Evolutionary conservation across 2,329 filamentous ascomycete species (phyloP), one percentile per base, ranked within the genome.

Genomic region (Aureobasidium sp.): DNA sequence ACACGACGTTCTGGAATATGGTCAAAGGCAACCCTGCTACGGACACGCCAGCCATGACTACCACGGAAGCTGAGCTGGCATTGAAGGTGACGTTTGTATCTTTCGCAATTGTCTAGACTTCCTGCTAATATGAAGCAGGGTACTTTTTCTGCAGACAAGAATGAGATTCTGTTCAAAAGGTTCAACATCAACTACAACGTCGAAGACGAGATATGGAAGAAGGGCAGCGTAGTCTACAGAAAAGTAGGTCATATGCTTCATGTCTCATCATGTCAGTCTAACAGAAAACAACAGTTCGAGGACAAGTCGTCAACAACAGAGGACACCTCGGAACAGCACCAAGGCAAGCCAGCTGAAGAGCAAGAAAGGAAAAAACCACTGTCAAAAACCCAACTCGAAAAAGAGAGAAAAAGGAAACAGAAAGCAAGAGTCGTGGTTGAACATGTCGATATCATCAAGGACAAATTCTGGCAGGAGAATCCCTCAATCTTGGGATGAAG

Each of bases 141-240:
- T 3, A 94, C 90, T 0, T 70, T 94, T 1, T 81, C 90, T 3
- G 77, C 82, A 2, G 90, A 97, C 63, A 98, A 98, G 73, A 93
- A 98, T 65, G 93, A 98, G 73, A 94, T 98, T 17, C 73, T 98
- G 12, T 98, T 93, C 68, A 86, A 84, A 1, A 79, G 79, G 22
- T 97, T 95, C 68, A 81, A 84, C 2, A 90, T 97, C 66, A 98
- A 98, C 71, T 98, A 98, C 72, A 98, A 98, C 70, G 93, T 95
- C 60, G 93, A 98, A 68, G 82, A 83, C 0, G 89, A 94, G 58
- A 90, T 96, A 14, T 95, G 81, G 69, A 93, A 85, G 68, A 98
- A 97, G 68, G 93, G 93, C 4, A 97, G 88, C 60, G 85, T 96
- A 2, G 71, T 97, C 4, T 93, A 90, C 67, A 80, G 90, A 70